Base-by-base conservation (phyloP, 495 filamentous ascomycete species). In the Aspergillus coremiiformis region DNA sequence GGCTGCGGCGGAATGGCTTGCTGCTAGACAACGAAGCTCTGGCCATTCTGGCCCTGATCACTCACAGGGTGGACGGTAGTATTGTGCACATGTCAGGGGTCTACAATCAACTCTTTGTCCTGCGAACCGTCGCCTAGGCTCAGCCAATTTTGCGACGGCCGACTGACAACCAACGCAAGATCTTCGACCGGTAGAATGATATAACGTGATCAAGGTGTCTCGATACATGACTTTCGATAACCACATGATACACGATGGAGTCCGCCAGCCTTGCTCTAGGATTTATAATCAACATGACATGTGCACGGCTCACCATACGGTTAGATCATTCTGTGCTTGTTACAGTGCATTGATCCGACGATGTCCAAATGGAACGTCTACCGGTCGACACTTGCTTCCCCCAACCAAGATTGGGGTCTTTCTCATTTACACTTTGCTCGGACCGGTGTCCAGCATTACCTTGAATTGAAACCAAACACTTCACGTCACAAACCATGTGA, bases 1-100 rank as follows among this genome's bases (percentile, higher is more conserved):
- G 47, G 83, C 80, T 26, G 76, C 79, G 39, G 66, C 78, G 11
- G 80, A 87, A 58, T 86, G 84, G 84, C 71, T 84, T 44, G 76
- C 74, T 26, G 73, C 78, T 12, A 71, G 82, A 56, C 80, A 79
- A 50, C 78, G 84, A 59, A 79, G 75, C 12, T 63, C 67, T 30
- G 69, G 70, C 14, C 61, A 70, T 39, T 66, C 67, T 4, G 71
- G 69, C 10, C 66, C 71, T 3, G 69, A 74, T 33, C 66, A 64
- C 41, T 67, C 66, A 1, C 58, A 48, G 20, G 68, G 64, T 26
- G 63, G 66, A 29, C 67, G 66, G 50, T 74, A 69, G 69, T 5
- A 37, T 20, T 29, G 24, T 27, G 20, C 27, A 21, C 20, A 19
- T 26, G 14, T 30, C 41, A 8, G 39, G 17, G 7, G n/a, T 41